Evolutionary conservation across 164 flowering plant genomes (phyloP), one percentile per base, ranked within the genome.

Genomic region (Sextonia rubra): DNA sequence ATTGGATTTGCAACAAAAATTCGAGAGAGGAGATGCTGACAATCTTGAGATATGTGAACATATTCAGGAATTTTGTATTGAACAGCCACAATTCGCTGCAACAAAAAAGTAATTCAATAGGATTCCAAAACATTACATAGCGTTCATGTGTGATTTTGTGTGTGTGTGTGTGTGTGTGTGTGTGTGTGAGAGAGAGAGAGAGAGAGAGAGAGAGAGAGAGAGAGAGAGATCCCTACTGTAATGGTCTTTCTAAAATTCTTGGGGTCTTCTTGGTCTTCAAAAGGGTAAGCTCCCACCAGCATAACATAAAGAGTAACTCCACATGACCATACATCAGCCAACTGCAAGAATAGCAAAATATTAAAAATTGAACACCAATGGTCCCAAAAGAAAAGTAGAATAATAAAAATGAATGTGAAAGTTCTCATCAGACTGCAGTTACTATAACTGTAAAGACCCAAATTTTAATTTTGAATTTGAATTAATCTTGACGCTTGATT

Each of bases 31-130:
- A 93, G 87, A 56, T 91, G 87, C 74, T 76, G 84, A 83, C 98
- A 93, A 64, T 91, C 96, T 73, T 88, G 90, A 70, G 97, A 91
- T 75, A 93, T 81, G 75, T 90, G 93, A 63, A 91, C 94, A 71
- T 91, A 87, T 58, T 89, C 94, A 0, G 98, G 98, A 68, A 92
- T 87, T 75, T 84, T 88, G 87, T 89, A 92, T 62, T 92, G 91
- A 49, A 84, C 89, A 68, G 86, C 84, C 96, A 90, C 86, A 77
- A 92, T 92, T 64, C 88, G 83, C 98, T 92, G 92, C 84, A 86
- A 72, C 68, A 56, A 76, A 29, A 30, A 15, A 52, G 23, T 2
- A 1, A 3, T 17, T 47, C 12, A n/a, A 67, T 11, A 25, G n/a
- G n/a, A 12, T 12, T 29, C 9, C 32, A 29, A 11, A 25, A 14